Conservation (phyloP, 2,329 filamentous ascomycete species). For the Colletotrichum sp. region DNA sequence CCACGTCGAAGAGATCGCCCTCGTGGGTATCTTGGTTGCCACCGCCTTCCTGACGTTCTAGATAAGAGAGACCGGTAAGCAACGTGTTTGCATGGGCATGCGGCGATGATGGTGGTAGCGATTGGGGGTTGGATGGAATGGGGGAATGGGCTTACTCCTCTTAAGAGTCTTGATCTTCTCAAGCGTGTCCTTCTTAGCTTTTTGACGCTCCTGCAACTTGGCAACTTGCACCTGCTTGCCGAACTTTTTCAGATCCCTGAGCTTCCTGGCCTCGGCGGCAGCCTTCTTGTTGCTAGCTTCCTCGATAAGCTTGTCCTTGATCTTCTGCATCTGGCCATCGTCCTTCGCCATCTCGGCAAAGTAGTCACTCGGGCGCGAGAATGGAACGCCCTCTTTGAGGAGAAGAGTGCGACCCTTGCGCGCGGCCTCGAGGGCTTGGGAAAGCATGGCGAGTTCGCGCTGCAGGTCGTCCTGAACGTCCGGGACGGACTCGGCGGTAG, state of each 20-base stretch:
- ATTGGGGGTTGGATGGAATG: background rate
- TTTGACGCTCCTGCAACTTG: slow-evolving; percentile 91
- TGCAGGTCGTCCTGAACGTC: slow-evolving; percentile 91
- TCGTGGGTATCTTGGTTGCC: slow-evolving; percentile 73
- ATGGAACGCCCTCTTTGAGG: slow-evolving; percentile 82
- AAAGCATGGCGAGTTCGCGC: slow-evolving; percentile 92
- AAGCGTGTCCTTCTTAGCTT: slow-evolving; percentile 89
- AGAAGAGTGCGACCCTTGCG: slow-evolving; percentile 75
- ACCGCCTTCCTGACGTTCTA: slow-evolving; percentile 82
- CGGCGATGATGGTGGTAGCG: background rate
- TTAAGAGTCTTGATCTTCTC: slow-evolving; percentile 96
- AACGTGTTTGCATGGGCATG: background rate
- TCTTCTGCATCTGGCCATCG: slow-evolving; percentile 97
- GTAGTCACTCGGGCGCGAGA: slow-evolving; percentile 90
- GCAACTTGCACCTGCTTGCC: slow-evolving; percentile 98
- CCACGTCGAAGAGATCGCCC: slow-evolving; percentile 89
- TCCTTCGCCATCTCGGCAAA: slow-evolving; percentile 99
- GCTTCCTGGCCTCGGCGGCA: slow-evolving; percentile 85
- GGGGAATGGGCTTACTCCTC: slow-evolving; percentile 77
- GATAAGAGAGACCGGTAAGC: background rate
- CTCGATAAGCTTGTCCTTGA: slow-evolving; percentile 91
- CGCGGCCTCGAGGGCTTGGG: slow-evolving; percentile 83
- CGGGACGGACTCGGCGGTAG: slow-evolving; percentile 70
- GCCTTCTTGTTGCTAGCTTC: slow-evolving; percentile 94
- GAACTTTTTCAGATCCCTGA: slow-evolving; percentile 97